Evolutionary conservation across 2,329 filamentous ascomycete species (phyloP), one percentile per base, ranked within the genome.

Genomic region (Scytalidium lignicola): DNA sequence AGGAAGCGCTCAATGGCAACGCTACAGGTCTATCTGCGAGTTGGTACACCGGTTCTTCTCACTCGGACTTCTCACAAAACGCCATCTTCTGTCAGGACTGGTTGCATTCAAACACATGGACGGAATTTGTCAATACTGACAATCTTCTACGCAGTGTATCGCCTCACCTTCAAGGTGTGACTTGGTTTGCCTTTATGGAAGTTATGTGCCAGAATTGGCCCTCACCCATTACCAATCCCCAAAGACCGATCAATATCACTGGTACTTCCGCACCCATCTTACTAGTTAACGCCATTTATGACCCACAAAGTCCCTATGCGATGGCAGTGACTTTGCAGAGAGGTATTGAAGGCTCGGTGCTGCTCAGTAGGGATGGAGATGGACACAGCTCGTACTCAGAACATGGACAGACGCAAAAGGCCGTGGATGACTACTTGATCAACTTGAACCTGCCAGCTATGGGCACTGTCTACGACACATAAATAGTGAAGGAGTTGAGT

Each of bases 311-410:
- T 2, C 63, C 64, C 19, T 66, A 67, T 46, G 55, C 59, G 17
- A 71, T 67, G 65, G 70, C 66, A 42, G 53, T 61, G n/a, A 62
- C 64, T 1, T 53, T 70, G 44, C 66, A 22, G 58, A 26, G 23
- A 26, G 23, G 23, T 26, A 26, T 26, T 26, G 23, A 26, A 26
- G 23, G 23, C 23, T 26, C 61, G 10, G 62, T 69, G 10, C 51
- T 73, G 39, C 41, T 75, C 15, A 65, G 65, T 12, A 59, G 72
- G n/a, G 61, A 68, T 29, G 71, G 70, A 2, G 58, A 62, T 41
- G 70, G 70, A 0, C 70, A 73, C 47, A 70, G 67, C 44, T 71
- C 66, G 46, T 67, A 65, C 40, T 45, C 57, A 6, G 45, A 58
- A 6, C 54, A 55, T 26, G 68, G 68, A 2, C 60, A 65, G 45